Percentiles rank a stretch among this genome's conserved stretches.
These are phyloP conservation scores for Neonectria faginata DNA, from an alignment of 2,329 filamentous ascomycete genomes.

Conservation along the genomic window DNA sequence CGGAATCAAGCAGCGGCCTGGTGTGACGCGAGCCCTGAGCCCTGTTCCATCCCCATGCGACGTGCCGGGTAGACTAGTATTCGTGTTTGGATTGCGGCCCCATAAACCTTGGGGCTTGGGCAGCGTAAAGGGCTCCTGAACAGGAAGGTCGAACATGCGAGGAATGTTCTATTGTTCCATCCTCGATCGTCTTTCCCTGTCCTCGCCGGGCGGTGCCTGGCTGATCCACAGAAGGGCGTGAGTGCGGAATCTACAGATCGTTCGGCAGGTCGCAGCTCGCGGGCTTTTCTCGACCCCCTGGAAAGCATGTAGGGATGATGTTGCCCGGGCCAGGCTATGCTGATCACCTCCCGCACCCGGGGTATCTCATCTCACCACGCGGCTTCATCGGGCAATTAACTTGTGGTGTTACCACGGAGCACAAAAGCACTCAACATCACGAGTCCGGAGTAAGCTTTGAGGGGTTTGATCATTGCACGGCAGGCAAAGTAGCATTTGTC, in stretches of 20 bases:
- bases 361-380: conserved; percentile 7
- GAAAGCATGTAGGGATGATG: conserved; percentile 17
- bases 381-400: conserved; percentile 18
- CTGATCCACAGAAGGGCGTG: conserved; percentile 2
- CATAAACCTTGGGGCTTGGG: conserved; percentile 11
- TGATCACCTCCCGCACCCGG: background rate
- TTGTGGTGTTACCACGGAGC: conserved; percentile 5
- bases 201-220: conserved; percentile 3
- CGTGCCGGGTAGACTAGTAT: conserved; percentile 10
- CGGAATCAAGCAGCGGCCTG: conserved; percentile 4
- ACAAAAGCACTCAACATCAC: conserved; percentile 20
- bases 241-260: conserved; percentile 30
- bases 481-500: background rate
- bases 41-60: conserved; percentile 19
- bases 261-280: conserved; percentile 20
- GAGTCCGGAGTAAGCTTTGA: conserved; percentile 7
- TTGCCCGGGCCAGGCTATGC: conserved; percentile 8
- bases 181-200: conserved; percentile 15
- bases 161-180: conserved; percentile 21
- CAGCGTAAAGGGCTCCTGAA: conserved; percentile 16
- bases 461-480: conserved; percentile 7
- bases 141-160: conserved; percentile 20
- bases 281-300: conserved; percentile 15
- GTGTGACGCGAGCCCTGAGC: conserved; percentile 10
- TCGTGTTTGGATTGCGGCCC: conserved; percentile 15